Conservation (phyloP, 805 yeast genomes). For the Torulaspora maleeae region DNA sequence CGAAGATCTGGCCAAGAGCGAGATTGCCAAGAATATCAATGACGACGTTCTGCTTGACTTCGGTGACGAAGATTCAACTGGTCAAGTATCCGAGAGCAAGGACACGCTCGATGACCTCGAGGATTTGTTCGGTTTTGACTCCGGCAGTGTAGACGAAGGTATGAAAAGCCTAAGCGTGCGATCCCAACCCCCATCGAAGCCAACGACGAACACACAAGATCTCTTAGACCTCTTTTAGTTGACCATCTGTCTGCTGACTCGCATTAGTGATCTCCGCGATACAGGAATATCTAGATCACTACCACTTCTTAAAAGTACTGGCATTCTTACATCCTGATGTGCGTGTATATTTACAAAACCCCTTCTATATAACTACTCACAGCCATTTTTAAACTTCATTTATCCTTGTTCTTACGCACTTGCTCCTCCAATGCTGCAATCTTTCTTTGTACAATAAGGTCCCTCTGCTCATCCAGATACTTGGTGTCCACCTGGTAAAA, state of each 20-base stretch:
- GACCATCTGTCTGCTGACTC: background rate
- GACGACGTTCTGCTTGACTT: slow-evolving; percentile 83
- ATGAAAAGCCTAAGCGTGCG: slow-evolving; percentile 8
- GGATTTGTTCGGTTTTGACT: slow-evolving; percentile 51
- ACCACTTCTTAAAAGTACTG: slow-evolving; percentile 1
- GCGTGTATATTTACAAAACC: slow-evolving; percentile 2
- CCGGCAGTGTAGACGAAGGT: slow-evolving; percentile 6
- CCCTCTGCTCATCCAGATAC: slow-evolving; percentile 66
- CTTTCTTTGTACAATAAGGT: slow-evolving; percentile 57
- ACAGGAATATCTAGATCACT: background rate
- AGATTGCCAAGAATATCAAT: slow-evolving; percentile 57
- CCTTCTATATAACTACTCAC: background rate
- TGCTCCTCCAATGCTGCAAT: slow-evolving; percentile 37
- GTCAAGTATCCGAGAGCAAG: slow-evolving; percentile 22
- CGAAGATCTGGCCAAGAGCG: slow-evolving; percentile 70
- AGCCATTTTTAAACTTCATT: slow-evolving; percentile 1
- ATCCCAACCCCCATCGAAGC: slow-evolving; percentile 4
- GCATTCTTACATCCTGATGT: slow-evolving; percentile 3
- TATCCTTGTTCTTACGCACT: slow-evolving; percentile 12
- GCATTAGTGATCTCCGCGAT: background rate
- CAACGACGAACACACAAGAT: slow-evolving; percentile 27
- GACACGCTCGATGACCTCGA: slow-evolving; percentile 68
- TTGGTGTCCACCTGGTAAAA: slow-evolving; percentile 52
- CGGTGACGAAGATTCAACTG: slow-evolving; percentile 51
- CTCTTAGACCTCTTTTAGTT: slow-evolving; percentile 29